Evolutionary conservation across 106 monocot species (phyloP).

Genomic region (Allium sativum): DNA sequence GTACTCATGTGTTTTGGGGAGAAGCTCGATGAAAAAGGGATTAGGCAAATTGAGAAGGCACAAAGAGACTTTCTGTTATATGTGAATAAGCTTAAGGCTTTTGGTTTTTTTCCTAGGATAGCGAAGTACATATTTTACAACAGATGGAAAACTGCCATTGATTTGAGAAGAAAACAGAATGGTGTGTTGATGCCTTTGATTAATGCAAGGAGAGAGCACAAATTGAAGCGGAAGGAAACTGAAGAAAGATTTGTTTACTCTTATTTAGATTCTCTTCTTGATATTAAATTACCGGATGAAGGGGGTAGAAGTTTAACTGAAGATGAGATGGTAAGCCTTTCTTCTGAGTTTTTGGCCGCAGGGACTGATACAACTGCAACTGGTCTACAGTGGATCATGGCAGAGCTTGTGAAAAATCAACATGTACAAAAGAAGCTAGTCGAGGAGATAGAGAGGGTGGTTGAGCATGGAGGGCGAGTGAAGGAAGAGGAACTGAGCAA

Average conservation of each 20-base stretch:
- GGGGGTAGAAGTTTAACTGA: conserved; percentile 15
- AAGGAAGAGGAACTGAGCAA: conserved; percentile 8
- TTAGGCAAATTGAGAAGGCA: conserved; percentile 19
- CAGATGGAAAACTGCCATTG: conserved; percentile 9
- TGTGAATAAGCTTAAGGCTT: conserved; percentile 13
- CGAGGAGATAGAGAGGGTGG: conserved; percentile 5
- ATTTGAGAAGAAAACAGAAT: conserved; percentile 3
- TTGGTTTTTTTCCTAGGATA: conserved; percentile 21
- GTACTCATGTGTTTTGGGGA: conserved; percentile 50
- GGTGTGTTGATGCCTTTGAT: conserved; percentile 17
- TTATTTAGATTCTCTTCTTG: conserved; percentile 4
- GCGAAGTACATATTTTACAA: conserved; percentile 24
- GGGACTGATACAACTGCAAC: conserved; percentile 31
- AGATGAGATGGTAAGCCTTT: conserved; percentile 28
- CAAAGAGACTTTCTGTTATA: conserved; percentile 6
- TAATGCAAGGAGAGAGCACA: not conserved
- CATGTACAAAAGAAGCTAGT: conserved; percentile 16
- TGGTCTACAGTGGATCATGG: conserved; percentile 31
- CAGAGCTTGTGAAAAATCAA: conserved; percentile 17
- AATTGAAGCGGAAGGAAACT: conserved; percentile 2
- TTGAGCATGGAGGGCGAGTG: not conserved
- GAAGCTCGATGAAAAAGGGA: conserved; percentile 19
- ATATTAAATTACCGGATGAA: conserved; percentile 3
- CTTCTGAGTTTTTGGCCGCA: conserved; percentile 21
- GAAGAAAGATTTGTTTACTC: conserved; percentile 8